Evolutionary conservation across 805 yeast genomes (phyloP).

Genomic region (Citeromyces matritensis): DNA sequence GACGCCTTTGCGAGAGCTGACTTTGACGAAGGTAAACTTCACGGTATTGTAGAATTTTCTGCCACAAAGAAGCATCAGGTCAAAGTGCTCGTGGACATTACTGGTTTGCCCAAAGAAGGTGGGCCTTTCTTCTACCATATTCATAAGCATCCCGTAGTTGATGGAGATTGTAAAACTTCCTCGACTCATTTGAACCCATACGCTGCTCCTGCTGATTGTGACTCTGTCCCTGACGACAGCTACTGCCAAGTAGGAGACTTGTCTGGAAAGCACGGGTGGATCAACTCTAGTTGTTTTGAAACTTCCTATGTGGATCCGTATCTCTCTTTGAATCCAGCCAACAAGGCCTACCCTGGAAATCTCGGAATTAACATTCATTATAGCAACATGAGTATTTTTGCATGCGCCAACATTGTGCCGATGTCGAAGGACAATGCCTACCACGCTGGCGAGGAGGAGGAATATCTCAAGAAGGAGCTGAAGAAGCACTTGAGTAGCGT

Average conservation of each 20-base stretch:
- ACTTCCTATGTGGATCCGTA: conserved; percentile 48
- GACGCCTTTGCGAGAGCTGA: conserved; percentile 42
- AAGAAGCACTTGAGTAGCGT: background rate
- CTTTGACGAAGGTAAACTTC: conserved; percentile 25
- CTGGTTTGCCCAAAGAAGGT: conserved; percentile 50
- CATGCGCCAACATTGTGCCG: conserved; percentile 43
- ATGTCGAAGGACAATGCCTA: conserved; percentile 1
- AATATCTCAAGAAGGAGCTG: background rate
- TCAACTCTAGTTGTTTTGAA: conserved; percentile 57
- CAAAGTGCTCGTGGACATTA: conserved; percentile 53
- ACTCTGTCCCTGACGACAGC: conserved; percentile 30
- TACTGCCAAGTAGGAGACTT: conserved; percentile 62
- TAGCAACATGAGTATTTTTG: conserved; percentile 37
- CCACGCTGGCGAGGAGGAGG: background rate
- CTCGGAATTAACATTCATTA: conserved; percentile 41
- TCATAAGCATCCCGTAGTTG: conserved; percentile 42
- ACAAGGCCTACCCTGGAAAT: conserved; percentile 46
- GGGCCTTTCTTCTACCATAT: conserved; percentile 64
- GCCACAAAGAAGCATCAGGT: conserved; percentile 39
- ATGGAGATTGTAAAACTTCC: conserved; percentile 32
- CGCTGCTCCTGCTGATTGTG: conserved; percentile 35
- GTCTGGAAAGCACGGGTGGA: conserved; percentile 65
- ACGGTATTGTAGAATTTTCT: conserved; percentile 44
- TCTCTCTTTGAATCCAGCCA: conserved; percentile 40
- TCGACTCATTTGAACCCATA: conserved; percentile 55